phyloP scores from a whole-genome alignment of 169 alveolate genomes.

The Eimeria necatrix region DNA sequence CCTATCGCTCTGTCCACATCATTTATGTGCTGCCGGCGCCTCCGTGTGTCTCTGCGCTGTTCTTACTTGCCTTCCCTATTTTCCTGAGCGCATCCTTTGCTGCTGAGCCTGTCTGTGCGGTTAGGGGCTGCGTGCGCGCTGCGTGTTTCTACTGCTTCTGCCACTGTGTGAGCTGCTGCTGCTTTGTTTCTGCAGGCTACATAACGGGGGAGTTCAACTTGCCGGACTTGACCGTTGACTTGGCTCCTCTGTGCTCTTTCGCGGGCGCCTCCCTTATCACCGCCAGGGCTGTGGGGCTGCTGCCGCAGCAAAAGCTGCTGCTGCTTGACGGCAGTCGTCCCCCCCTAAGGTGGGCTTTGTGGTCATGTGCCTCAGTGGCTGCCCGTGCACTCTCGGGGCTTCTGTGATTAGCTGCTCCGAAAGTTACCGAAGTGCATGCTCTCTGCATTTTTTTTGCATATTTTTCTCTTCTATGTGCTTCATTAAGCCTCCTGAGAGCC shows the following conservation, averaged over 20 bases:
- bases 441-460: not conserved
- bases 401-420: too few relatives aligned
- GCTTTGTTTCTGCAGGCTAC: conserved; percentile 9
- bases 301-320: conserved; percentile 9
- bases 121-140: too few relatives aligned
- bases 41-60: too few relatives aligned
- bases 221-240: conserved; percentile 9
- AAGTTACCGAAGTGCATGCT: not conserved
- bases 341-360: conserved; percentile 34
- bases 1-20: too few relatives aligned
- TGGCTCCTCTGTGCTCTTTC: conserved; percentile 22
- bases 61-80: too few relatives aligned
- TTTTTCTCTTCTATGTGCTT: not conserved
- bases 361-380: not conserved
- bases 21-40: too few relatives aligned
- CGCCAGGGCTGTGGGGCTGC: conserved; percentile 53
- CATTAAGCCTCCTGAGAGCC: not conserved
- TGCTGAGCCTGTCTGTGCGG: too few relatives aligned
- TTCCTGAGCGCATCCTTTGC: too few relatives aligned
- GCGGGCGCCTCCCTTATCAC: conserved; percentile 48
- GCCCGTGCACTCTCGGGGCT: not conserved
- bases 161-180: not conserved
- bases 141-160: not conserved
- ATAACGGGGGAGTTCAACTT: conserved; percentile 10
- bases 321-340: conserved; percentile 50